Evolutionary conservation across 495 filamentous ascomycete genomes (phyloP).

Genomic region (Penicillium odoratum): DNA sequence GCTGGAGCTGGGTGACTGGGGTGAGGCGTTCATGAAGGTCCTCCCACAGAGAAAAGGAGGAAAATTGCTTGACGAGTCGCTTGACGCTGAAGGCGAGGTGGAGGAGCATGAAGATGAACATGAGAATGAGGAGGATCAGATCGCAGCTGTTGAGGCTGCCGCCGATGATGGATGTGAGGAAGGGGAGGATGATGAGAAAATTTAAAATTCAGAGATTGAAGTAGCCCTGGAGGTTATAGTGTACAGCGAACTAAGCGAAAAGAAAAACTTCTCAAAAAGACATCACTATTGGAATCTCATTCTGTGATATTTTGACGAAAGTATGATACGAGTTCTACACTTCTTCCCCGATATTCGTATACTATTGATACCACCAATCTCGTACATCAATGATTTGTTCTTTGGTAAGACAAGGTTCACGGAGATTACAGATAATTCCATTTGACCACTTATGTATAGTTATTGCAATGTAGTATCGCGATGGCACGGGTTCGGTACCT

Average conservation of each 20-base stretch:
- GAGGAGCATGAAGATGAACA: conserved; percentile 32
- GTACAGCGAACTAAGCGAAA: no score
- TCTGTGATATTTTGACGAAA: no score
- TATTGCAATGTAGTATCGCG: background rate
- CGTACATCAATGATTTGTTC: background rate
- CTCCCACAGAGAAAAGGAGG: conserved; percentile 86
- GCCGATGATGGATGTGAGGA: conserved; percentile 12
- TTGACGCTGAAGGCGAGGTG: conserved; percentile 24
- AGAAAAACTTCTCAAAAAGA: no score
- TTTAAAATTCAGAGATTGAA: no score
- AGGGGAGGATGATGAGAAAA: background rate
- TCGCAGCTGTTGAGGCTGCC: conserved; percentile 7
- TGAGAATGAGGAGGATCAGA: conserved; percentile 28
- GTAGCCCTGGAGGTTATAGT: no score
- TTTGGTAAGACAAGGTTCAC: background rate
- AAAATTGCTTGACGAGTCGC: conserved; percentile 40
- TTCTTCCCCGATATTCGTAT: no score
- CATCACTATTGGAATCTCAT: no score
- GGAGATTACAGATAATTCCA: background rate
- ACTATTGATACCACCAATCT: no score
- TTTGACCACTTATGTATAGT: background rate
- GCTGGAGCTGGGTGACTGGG: conserved; percentile 88
- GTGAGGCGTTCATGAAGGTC: conserved; percentile 77
- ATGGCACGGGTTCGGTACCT: background rate
- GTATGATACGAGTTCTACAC: no score